These are phyloP conservation scores for Tripterygium wilfordii DNA, from an alignment of 177 flowering plant species.

Conservation along the genomic window DNA sequence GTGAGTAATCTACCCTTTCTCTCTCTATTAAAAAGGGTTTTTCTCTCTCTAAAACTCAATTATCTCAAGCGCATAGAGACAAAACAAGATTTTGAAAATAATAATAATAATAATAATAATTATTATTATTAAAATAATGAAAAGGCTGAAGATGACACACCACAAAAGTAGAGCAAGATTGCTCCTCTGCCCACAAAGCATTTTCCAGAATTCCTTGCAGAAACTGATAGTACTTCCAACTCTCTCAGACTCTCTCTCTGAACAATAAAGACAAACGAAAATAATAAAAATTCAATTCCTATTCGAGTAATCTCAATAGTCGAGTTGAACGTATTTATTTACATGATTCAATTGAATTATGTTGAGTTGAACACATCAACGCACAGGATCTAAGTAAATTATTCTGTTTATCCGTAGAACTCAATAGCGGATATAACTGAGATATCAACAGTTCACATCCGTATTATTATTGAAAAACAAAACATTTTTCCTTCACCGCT, in stretches of 20 bases:
- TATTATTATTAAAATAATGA: background rate
- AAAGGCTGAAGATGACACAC: conserved; percentile 2
- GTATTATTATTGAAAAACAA: too few species aligned
- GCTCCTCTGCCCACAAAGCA: conserved; percentile 25
- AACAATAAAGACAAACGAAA: conserved; percentile 6
- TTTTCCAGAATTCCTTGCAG: conserved; percentile 47
- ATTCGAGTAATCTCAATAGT: too few species aligned
- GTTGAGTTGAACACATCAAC: too few species aligned
- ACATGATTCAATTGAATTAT: too few species aligned
- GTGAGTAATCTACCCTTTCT: conserved; percentile 3
- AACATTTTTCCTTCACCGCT: too few species aligned
- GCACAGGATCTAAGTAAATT: too few species aligned
- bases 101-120: background rate
- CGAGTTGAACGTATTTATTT: too few species aligned
- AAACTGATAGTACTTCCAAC: conserved; percentile 11
- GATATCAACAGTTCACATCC: too few species aligned
- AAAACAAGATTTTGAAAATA: conserved; percentile 1
- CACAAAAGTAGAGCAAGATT: conserved; percentile 27
- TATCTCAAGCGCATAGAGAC: conserved; percentile 14
- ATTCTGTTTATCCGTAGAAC: too few species aligned
- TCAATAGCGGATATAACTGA: too few species aligned
- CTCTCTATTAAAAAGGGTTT: conserved; percentile 12
- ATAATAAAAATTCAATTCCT: too few species aligned
- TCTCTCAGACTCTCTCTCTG: conserved; percentile 9
- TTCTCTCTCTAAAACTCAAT: conserved; percentile 13